Evolutionary conservation across 805 yeast species (phyloP).

Genomic region (Myxozyma melibiosi): DNA sequence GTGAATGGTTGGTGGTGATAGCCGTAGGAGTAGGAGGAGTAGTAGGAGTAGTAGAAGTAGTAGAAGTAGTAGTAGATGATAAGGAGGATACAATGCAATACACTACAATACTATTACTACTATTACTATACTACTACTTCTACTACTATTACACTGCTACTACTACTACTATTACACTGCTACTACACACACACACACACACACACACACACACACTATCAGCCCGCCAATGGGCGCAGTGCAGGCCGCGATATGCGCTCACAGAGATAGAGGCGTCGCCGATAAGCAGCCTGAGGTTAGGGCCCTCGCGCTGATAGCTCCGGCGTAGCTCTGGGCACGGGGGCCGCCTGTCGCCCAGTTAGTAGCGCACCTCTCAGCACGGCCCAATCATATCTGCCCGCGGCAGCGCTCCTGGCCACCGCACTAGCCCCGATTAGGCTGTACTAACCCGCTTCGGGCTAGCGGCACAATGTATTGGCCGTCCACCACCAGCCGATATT

Average conservation of each 20-base stretch:
- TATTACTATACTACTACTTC: no score
- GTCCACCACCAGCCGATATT: slow-evolving; percentile 23
- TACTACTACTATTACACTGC: no score
- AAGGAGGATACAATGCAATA: no score
- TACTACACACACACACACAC: no score
- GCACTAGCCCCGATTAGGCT: slow-evolving; percentile 17
- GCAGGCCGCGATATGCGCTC: background rate
- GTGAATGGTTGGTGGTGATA: no score
- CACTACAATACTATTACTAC: no score
- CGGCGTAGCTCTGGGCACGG: slow-evolving; percentile 25
- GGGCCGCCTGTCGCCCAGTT: background rate
- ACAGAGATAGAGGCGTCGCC: slow-evolving; percentile 12
- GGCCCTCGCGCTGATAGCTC: background rate
- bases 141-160: no score
- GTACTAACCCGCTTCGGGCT: slow-evolving; percentile 15
- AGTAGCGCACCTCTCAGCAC: background rate
- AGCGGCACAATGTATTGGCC: slow-evolving; percentile 13
- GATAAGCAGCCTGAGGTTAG: background rate
- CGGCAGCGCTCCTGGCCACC: background rate
- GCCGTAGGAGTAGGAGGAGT: no score
- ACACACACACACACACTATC: no score
- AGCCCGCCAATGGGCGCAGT: background rate
- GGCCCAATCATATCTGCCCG: slow-evolving; percentile 19
- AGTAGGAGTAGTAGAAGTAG: no score
- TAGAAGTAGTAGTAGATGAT: no score